These are phyloP conservation scores for Botryosphaeria dothidea DNA, from an alignment of 2,329 filamentous ascomycete species.

Conservation along the genomic window DNA sequence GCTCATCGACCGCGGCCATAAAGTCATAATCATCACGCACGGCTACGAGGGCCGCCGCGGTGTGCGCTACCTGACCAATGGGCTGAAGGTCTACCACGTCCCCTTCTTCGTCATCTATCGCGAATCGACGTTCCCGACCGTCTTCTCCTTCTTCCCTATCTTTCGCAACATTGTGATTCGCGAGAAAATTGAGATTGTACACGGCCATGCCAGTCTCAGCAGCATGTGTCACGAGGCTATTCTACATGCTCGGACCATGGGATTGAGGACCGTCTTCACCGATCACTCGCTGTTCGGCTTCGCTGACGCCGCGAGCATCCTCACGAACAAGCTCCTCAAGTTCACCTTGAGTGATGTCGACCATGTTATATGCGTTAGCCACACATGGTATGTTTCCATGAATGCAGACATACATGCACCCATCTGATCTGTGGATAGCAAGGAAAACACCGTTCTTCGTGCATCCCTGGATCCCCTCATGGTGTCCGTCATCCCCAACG, in stretches of 20 bases:
- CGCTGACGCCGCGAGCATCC: conserved; percentile 90
- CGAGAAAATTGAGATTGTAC: conserved; percentile 94
- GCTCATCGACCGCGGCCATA: conserved; percentile 95
- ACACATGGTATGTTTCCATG: conserved; percentile 73
- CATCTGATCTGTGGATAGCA: conserved; percentile 56
- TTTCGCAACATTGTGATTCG: conserved; percentile 94
- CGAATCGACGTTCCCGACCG: conserved; percentile 88
- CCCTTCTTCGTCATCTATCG: conserved; percentile 96
- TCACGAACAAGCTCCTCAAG: conserved; percentile 96
- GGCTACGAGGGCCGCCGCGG: conserved; percentile 89
- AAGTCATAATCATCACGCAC: conserved; percentile 97
- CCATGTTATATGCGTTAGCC: conserved; percentile 96
- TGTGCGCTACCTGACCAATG: conserved; percentile 93
- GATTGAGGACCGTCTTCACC: conserved; percentile 90
- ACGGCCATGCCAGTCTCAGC: conserved; percentile 93
- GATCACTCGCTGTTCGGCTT: conserved; percentile 98
- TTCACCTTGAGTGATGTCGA: conserved; percentile 96
- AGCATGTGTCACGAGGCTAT: conserved; percentile 94
- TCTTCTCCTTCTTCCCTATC: conserved; percentile 98
- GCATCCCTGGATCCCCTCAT: conserved; percentile 94
- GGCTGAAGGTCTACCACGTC: conserved; percentile 96
- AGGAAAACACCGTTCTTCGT: conserved; percentile 94
- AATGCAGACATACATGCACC: not conserved
- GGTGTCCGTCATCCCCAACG: conserved; percentile 97
- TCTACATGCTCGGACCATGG: conserved; percentile 93